Conservation (phyloP, 75 land plant genomes). For the Ceratopteris richardii region DNA sequence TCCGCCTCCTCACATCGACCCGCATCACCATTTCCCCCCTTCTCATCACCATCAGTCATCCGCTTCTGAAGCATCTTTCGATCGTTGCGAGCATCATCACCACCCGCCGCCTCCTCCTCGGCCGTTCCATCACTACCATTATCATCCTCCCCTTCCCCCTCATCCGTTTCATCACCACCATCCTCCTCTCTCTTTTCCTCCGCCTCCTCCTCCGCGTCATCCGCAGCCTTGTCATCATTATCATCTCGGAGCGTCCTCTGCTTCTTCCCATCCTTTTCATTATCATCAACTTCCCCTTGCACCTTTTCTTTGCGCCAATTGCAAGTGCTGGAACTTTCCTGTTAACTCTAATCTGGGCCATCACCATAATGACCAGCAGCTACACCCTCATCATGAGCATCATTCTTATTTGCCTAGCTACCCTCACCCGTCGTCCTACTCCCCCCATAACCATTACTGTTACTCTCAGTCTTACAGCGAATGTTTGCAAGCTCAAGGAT, state of each 20-base stretch:
- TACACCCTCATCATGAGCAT: background rate
- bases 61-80: too few relatives aligned
- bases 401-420: background rate
- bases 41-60: too few relatives aligned
- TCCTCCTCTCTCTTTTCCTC: background rate
- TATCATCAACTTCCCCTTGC: background rate
- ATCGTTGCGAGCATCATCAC: too few relatives aligned
- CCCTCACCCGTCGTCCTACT: background rate
- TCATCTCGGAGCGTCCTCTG: background rate
- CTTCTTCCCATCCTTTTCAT: background rate
- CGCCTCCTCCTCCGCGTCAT: background rate
- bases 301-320: background rate
- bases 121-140: background rate
- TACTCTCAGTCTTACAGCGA: background rate
- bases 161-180: background rate
- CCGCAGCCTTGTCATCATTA: background rate
- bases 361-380: background rate
- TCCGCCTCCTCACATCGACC: background rate
- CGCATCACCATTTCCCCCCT: background rate
- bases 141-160: background rate
- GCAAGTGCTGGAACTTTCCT: too few relatives aligned
- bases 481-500: too few relatives aligned
- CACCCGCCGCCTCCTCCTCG: background rate
- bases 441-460: background rate
- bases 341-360: background rate